Conservation (phyloP, 805 yeast species). For the Zygoascus flipseniorum region DNA sequence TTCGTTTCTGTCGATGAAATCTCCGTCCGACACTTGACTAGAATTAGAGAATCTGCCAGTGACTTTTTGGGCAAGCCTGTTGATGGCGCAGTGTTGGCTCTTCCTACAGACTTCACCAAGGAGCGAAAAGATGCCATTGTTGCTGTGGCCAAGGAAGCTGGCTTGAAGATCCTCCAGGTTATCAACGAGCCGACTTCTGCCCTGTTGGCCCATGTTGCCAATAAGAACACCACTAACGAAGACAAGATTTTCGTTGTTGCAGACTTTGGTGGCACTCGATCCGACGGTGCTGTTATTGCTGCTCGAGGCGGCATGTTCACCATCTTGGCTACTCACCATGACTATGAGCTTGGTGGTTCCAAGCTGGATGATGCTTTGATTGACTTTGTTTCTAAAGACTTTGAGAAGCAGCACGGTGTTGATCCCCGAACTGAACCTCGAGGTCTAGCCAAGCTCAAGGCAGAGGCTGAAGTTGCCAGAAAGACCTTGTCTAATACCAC, state of each 20-base stretch:
- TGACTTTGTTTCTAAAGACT: conserved; percentile 86
- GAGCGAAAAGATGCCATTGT: conserved; percentile 59
- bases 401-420: conserved; percentile 75
- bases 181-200: conserved; percentile 93
- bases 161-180: conserved; percentile 72
- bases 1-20: conserved; percentile 66
- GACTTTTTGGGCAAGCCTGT: conserved; percentile 80
- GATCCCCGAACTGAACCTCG: conserved; percentile 77
- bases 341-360: conserved; percentile 79
- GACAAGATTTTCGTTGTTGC: conserved; percentile 86
- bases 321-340: conserved; percentile 75
- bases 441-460: conserved; percentile 79
- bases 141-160: conserved; percentile 59
- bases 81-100: conserved; percentile 78
- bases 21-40: conserved; percentile 72
- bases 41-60: conserved; percentile 80
- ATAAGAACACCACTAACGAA: conserved; percentile 35
- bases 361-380: conserved; percentile 70
- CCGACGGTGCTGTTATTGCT: conserved; percentile 90
- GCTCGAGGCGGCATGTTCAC: conserved; percentile 93
- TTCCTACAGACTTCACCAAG: conserved; percentile 80
- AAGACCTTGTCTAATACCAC: conserved; percentile 87
- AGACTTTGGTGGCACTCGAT: conserved; percentile 93
- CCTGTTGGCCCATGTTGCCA: conserved; percentile 63
- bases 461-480: conserved; percentile 76